Evolutionary conservation across 768 basidiomycete species (phyloP), one percentile per base, ranked within the genome.

Genomic region (Botryobasidium botryosum): DNA sequence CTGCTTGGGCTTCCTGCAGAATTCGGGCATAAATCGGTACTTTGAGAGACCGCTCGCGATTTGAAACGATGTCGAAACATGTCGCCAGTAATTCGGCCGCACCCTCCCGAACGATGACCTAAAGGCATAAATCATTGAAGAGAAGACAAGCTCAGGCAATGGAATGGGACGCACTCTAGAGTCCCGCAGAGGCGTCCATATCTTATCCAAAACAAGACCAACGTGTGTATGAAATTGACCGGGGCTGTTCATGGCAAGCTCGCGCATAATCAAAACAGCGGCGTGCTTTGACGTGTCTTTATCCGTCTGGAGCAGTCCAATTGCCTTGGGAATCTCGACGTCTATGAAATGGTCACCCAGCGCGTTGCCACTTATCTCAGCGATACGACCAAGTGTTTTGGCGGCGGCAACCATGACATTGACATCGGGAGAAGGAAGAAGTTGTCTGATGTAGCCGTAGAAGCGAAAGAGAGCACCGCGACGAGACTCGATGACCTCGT

Each of bases 371-470:
- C 84, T 84, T 23, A 85, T 77, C 47, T 78, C 72, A 26, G 82
- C 82, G 56, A 92, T 91, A 54, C 77, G 71, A 0, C 88, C 88
- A 24, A 90, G 71, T 0, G 85, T 87, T 59, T 88, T 84, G n/a
- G 90, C 87, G 1, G 88, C 87, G 6, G 81, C 75, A 28, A 90
- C 71, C 90, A 96, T 96, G 57, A 99, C 77, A 59, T 83, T 81
- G 55, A 87, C 74, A 59, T 96, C 92, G 43, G 77, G 71, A 56
- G 85, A 85, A 3, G 87, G 87, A 17, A 94, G 70, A n/a, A 92
- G 71, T 33, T 83, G 76, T 57, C 88, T 86, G 61, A 94, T 79
- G 63, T 94, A 91, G 62, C 86, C 85, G 65, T 80, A 86, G 59
- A 91, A 79, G 41, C 84, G 75, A 61, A 82, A 88, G 51, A 81